Evolutionary conservation across 1,284 basidiomycete genomes (phyloP).

Genomic region (Farysia itapuensis): DNA sequence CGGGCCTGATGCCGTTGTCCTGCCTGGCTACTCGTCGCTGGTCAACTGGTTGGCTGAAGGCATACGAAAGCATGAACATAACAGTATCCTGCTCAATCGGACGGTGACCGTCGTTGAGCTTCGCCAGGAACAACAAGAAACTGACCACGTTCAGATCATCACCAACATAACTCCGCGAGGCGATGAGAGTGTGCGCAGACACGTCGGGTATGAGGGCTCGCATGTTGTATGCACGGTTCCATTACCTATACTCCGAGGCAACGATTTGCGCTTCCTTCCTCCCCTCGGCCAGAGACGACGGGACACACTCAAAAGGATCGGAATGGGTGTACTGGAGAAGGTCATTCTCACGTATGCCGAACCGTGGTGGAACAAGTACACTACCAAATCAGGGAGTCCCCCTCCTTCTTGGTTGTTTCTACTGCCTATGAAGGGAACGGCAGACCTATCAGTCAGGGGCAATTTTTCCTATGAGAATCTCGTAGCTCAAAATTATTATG

Average conservation of each 20-base stretch:
- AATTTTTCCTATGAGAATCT: no score
- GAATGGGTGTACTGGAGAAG: conserved; percentile 9
- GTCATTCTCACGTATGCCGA: conserved; percentile 3
- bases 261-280: background rate
- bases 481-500: conserved; percentile 1
- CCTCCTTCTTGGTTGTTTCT: background rate
- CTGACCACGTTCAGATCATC: no score
- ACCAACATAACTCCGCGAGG: background rate
- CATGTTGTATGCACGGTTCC: conserved; percentile 4
- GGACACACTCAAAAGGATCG: conserved; percentile 1
- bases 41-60: conserved; percentile 3
- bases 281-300: background rate
- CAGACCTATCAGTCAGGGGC: background rate
- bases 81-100: no score
- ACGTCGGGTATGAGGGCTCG: background rate
- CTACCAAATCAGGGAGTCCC: background rate
- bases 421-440: background rate
- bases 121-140: background rate
- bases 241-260: conserved; percentile 2
- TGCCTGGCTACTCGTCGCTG: conserved; percentile 3
- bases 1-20: conserved; percentile 7
- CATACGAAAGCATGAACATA: background rate
- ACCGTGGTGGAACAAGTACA: conserved; percentile 3
- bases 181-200: background rate
- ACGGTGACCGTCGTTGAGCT: background rate